These are phyloP conservation scores for Solanum paucissectum DNA, from an alignment of 257 asterid species.

Conservation along the genomic window DNA sequence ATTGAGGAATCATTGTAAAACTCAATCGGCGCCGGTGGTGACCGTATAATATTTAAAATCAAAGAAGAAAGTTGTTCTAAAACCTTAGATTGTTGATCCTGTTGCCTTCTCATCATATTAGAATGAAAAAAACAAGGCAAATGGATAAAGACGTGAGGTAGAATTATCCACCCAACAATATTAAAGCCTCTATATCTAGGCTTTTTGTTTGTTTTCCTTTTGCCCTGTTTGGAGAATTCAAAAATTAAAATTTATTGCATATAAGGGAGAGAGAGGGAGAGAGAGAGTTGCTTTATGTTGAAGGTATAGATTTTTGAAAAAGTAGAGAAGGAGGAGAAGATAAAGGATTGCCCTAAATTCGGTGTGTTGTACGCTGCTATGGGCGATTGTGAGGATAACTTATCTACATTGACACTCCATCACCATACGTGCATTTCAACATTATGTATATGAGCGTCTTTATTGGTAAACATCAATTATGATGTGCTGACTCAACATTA, in stretches of 20 bases:
- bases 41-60: slow-evolving; percentile 19
- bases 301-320: not conserved
- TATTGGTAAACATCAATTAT: not conserved
- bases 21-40: slow-evolving; percentile 19
- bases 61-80: slow-evolving; percentile 28
- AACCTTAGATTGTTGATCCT: slow-evolving; percentile 24
- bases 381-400: not conserved
- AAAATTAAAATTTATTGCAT: not conserved
- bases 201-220: not conserved
- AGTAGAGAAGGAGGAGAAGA: not conserved
- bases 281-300: not conserved
- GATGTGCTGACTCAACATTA: not conserved
- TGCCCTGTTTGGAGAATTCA: not conserved
- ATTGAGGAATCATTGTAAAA: slow-evolving; percentile 13
- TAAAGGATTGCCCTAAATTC: not conserved
- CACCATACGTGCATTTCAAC: not conserved
- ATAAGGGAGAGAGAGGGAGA: not conserved
- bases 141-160: slow-evolving; percentile 26
- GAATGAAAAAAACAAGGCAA: slow-evolving; percentile 24
- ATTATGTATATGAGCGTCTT: not conserved
- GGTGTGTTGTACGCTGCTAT: not conserved
- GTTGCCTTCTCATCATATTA: slow-evolving; percentile 22
- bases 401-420: not conserved
- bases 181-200: not conserved
- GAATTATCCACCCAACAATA: not conserved